Conservation (phyloP, 164 flowering plant genomes). For the Kalanchoe fedtschenkoi region DNA sequence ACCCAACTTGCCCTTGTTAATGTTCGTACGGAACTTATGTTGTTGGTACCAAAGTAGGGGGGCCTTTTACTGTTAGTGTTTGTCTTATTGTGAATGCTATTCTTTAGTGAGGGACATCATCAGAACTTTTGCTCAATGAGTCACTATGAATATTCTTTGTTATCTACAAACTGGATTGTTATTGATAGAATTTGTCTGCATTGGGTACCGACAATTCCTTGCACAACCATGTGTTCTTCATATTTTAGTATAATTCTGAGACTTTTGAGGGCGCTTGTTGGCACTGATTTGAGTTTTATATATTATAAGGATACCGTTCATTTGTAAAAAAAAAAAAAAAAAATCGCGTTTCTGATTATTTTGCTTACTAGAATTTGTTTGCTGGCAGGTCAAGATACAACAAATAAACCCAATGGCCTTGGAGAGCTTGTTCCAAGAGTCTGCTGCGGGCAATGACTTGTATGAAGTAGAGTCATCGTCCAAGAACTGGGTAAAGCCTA, state of each 20-base stretch:
- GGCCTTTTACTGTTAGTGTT: background rate
- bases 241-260: background rate
- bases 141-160: background rate
- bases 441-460: slow-evolving; percentile 8
- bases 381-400: background rate
- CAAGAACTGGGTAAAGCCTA: slow-evolving; percentile 17
- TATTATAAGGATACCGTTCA: background rate
- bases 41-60: background rate
- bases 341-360: background rate
- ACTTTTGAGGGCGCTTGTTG: background rate
- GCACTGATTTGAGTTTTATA: background rate
- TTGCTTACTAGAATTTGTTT: background rate
- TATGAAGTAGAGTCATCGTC: slow-evolving; percentile 7
- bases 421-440: slow-evolving; percentile 22
- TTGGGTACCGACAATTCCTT: background rate
- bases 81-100: background rate
- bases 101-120: background rate
- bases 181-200: background rate
- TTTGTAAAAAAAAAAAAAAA: too few species aligned
- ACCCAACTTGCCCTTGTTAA: background rate
- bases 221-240: background rate
- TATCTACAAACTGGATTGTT: background rate
- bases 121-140: background rate
- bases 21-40: background rate
- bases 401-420: slow-evolving; percentile 11